phyloP scores from a whole-genome alignment of 495 filamentous ascomycete genomes.

The Daldinia grandis region DNA sequence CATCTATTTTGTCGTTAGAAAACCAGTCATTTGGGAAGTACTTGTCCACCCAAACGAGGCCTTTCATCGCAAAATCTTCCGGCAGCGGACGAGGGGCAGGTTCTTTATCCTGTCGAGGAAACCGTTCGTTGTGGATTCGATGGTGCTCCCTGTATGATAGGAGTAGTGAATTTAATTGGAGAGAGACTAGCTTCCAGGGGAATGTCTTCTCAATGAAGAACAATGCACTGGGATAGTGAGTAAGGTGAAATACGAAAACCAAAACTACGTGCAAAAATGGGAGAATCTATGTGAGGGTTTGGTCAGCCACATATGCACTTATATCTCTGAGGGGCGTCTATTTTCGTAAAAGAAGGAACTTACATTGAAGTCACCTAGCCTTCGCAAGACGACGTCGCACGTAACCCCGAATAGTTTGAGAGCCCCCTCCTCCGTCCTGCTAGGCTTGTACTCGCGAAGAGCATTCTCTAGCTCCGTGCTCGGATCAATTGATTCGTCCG shows the following conservation, averaged over 20 bases:
- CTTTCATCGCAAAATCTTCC: slow-evolving; percentile 84
- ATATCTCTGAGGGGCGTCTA: neutral
- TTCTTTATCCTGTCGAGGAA: slow-evolving; percentile 63
- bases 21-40: slow-evolving; percentile 81
- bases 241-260: slow-evolving; percentile 71
- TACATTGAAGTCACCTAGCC: slow-evolving; percentile 66
- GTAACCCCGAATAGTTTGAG: slow-evolving; percentile 44
- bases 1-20: slow-evolving; percentile 70
- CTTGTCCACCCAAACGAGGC: slow-evolving; percentile 72
- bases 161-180: slow-evolving; percentile 71
- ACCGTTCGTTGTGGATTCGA: slow-evolving; percentile 60
- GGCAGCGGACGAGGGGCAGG: slow-evolving; percentile 67
- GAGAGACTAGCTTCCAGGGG: slow-evolving; percentile 72
- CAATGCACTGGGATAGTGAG: slow-evolving; percentile 61
- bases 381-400: slow-evolving; percentile 63
- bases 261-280: slow-evolving; percentile 74
- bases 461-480: slow-evolving; percentile 4
- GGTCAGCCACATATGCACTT: slow-evolving; percentile 5
- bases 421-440: slow-evolving; percentile 26
- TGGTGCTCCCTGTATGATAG: slow-evolving; percentile 48
- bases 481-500: slow-evolving; percentile 27
- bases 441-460: slow-evolving; percentile 19
- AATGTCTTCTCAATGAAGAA: slow-evolving; percentile 55
- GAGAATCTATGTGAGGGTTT: slow-evolving; percentile 52
- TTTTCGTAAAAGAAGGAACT: neutral